These are phyloP conservation scores for Fraxinus pennsylvanica DNA, from an alignment of 257 asterid genomes.

Conservation along the genomic window DNA sequence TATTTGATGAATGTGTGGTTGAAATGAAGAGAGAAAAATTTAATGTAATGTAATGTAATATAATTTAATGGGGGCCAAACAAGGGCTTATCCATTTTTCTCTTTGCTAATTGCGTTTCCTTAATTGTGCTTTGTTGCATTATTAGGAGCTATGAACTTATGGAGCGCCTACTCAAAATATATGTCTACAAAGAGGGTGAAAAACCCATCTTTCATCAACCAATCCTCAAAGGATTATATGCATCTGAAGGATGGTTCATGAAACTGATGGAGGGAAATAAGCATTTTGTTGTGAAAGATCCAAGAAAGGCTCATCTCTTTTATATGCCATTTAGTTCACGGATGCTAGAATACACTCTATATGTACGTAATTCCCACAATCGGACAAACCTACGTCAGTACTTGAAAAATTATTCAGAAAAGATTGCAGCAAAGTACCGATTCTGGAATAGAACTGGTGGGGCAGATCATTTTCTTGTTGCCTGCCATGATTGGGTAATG, in stretches of 20 bases:
- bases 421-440: slow-evolving; percentile 72
- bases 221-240: slow-evolving; percentile 71
- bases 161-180: slow-evolving; percentile 70
- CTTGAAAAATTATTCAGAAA: slow-evolving; percentile 70
- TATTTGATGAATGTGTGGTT: too few species aligned
- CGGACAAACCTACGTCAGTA: slow-evolving; percentile 69
- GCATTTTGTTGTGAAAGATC: slow-evolving; percentile 67
- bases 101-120: neutral
- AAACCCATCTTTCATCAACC: slow-evolving; percentile 92
- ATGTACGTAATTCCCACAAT: slow-evolving; percentile 76
- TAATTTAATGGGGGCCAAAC: too few species aligned
- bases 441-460: slow-evolving; percentile 96
- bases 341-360: slow-evolving; percentile 58
- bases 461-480: slow-evolving; percentile 90
- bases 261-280: slow-evolving; percentile 84
- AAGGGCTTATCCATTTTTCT: neutral
- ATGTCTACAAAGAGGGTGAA: slow-evolving; percentile 76
- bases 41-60: too few species aligned
- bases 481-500: slow-evolving; percentile 95
- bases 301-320: slow-evolving; percentile 78
- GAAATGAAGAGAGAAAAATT: too few species aligned
- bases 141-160: slow-evolving; percentile 87
- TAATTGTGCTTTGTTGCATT: slow-evolving; percentile 10
- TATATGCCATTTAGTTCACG: slow-evolving; percentile 91
- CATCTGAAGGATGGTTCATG: slow-evolving; percentile 98